These are phyloP conservation scores for Oryza nivara DNA, from an alignment of 176 grass and related monocot genomes.

Conservation along the genomic window DNA sequence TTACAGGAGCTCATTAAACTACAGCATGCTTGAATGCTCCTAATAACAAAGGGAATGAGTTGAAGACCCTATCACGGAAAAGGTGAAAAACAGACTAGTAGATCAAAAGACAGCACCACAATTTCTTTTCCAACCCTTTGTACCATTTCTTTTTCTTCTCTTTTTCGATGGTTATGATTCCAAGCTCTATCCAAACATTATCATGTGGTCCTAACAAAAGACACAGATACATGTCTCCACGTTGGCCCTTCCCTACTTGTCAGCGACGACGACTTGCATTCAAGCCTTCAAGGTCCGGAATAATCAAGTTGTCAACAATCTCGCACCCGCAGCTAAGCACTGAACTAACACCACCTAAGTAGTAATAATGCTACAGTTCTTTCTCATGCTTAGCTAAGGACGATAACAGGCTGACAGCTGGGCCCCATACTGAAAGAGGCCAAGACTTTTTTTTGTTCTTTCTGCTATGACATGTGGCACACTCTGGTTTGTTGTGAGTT, in stretches of 20 bases:
- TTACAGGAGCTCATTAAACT: not conserved
- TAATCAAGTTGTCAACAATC: not conserved
- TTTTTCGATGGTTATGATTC: constrained; percentile 37
- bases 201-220: constrained; percentile 38
- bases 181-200: constrained; percentile 37
- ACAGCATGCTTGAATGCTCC: not conserved
- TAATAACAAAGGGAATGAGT: not conserved
- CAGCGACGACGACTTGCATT: not conserved
- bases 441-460: not conserved
- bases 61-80: not conserved
- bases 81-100: not conserved
- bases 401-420: constrained; percentile 4
- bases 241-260: not conserved
- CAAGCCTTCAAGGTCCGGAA: no score
- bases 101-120: constrained; percentile 8
- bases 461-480: not conserved
- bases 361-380: not conserved
- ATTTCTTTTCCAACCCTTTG: not conserved
- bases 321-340: not conserved
- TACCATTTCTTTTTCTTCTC: not conserved
- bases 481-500: not conserved
- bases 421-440: not conserved
- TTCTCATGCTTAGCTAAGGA: no score
- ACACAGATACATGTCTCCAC: constrained; percentile 14
- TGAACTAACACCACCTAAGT: not conserved